These are phyloP conservation scores for Kitagawia praeruptora DNA, from an alignment of 129 eudicot genomes.

Conservation along the genomic window DNA sequence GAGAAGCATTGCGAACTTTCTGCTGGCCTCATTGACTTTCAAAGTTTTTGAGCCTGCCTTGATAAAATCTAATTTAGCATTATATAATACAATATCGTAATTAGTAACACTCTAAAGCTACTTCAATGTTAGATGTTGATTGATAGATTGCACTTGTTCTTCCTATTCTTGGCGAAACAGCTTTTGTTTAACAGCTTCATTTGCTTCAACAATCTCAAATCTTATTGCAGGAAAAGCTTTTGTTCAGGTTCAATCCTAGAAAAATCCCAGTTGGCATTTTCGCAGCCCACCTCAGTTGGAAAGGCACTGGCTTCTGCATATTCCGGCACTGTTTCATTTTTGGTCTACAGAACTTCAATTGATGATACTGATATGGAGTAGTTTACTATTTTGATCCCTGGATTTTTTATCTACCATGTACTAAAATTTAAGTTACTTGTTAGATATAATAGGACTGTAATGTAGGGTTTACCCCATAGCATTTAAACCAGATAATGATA, in stretches of 20 bases:
- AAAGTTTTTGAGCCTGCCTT: background rate
- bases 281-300: conserved; percentile 72
- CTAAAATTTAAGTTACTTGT: background rate
- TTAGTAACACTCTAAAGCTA: background rate
- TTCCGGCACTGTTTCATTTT: conserved; percentile 42
- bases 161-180: background rate
- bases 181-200: background rate
- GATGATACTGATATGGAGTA: conserved; percentile 22
- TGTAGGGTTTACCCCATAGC: background rate
- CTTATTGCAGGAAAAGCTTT: conserved; percentile 61
- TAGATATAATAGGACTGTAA: too few relatives aligned
- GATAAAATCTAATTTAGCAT: background rate
- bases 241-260: conserved; percentile 31
- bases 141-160: background rate
- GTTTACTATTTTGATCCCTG: background rate
- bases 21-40: background rate
- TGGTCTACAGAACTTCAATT: conserved; percentile 49
- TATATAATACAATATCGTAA: background rate
- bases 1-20: background rate
- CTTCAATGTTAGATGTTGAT: background rate
- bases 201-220: background rate
- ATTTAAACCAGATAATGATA: background rate
- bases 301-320: conserved; percentile 67
- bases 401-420: background rate
- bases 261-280: conserved; percentile 52